Evolutionary conservation across 805 yeast genomes (phyloP).

Genomic region (Ogataea glucozyma): DNA sequence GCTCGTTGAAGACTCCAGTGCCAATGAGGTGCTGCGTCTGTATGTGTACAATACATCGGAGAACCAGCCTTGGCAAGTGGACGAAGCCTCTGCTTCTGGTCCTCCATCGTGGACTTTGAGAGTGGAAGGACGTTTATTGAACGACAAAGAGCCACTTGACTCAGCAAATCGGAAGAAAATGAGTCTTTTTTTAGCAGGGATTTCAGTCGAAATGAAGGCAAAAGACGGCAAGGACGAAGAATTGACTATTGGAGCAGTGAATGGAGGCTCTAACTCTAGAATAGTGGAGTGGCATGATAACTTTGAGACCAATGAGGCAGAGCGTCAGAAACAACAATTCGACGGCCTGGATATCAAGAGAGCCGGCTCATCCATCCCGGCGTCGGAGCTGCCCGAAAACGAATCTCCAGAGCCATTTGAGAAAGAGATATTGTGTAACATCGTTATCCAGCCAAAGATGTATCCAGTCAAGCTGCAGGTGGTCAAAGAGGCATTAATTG

Average conservation of each 20-base stretch:
- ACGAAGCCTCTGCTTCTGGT: slow-evolving; percentile 19
- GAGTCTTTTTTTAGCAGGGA: slow-evolving; percentile 77
- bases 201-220: slow-evolving; percentile 70
- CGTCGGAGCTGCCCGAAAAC: slow-evolving; percentile 25
- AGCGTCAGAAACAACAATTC: slow-evolving; percentile 48
- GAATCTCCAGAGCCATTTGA: slow-evolving; percentile 28
- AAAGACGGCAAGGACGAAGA: slow-evolving; percentile 31
- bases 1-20: slow-evolving; percentile 40
- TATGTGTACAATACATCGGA: slow-evolving; percentile 80
- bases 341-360: slow-evolving; percentile 91
- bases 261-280: slow-evolving; percentile 38
- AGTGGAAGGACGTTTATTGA: slow-evolving; percentile 79
- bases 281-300: slow-evolving; percentile 92
- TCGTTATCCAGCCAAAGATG: slow-evolving; percentile 80
- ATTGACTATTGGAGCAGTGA: slow-evolving; percentile 23
- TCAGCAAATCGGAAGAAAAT: slow-evolving; percentile 59
- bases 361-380: slow-evolving; percentile 50
- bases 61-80: slow-evolving; percentile 85
- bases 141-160: slow-evolving; percentile 45
- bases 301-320: slow-evolving; percentile 32
- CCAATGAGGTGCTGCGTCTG: slow-evolving; percentile 68
- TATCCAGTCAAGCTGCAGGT: slow-evolving; percentile 67
- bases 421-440: slow-evolving; percentile 61
- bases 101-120: slow-evolving; percentile 77
- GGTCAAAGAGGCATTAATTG: slow-evolving; percentile 60